Evolutionary conservation across 2,329 filamentous ascomycete genomes (phyloP), one percentile per base, ranked within the genome.

Genomic region (Botrytis fragariae): DNA sequence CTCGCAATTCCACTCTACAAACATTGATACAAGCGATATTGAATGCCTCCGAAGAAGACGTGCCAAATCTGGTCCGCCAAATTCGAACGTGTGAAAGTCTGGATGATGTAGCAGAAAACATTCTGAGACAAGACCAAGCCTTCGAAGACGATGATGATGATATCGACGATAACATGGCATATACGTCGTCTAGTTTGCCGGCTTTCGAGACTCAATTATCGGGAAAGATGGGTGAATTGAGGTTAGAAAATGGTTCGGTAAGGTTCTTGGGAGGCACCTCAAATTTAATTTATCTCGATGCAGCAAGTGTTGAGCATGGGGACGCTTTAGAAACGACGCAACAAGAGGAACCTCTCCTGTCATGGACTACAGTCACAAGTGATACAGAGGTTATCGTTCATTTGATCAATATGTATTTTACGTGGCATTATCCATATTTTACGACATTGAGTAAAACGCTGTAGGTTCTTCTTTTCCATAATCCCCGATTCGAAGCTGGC

Each of bases 351-450:
- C 91, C 94, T 6, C 86, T 96, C 71, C 90, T 89, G 32, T 95
- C 92, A 71, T 99, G 96, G 96, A 97, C 95, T 0, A 89, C 87
- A 25, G 94, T 97, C 63, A 97, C 94, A 1, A 86, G 90, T 69
- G 94, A 98, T 81, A 87, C 90, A 37, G 88, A 92, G 71, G 86
- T 97, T 63, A 90, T 98, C 77, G 88, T 91, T 25, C 95, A 98
- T 82, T 88, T 99, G 29, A 89, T 99, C 80, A 95, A 95, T 79
- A 95, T 98, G 93, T 99, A 99, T 83, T 98, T 98, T 83, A 94
- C 91, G 78, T 98, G 95, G 92, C 96, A 98, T 82, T 98, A 98
- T 82, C 91, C 94, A 29, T 98, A 96, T 83, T 99, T 98, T 82
- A 95, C 94, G 6, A 96, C 93, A 0, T 85, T 98, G 10, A 95